Evolutionary conservation across 2,329 filamentous ascomycete species (phyloP), one percentile per base, ranked within the genome.

Genomic region (Alternaria panax): DNA sequence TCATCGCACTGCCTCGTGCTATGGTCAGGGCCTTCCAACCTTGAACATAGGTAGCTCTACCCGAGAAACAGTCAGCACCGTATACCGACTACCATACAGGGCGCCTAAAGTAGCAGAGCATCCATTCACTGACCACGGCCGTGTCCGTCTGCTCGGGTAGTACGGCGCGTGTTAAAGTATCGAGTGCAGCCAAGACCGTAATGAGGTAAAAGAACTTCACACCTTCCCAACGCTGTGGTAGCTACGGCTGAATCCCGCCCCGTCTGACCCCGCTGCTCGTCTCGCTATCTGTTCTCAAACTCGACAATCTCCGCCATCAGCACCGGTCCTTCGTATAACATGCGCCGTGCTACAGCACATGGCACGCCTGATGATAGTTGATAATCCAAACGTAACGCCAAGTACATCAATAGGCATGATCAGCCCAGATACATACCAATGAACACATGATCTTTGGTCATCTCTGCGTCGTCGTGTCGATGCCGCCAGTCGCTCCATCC

Each of bases 191-290:
- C 25, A 24, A 40, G 20, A 14, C 46, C 16, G 25, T 14, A 14
- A 8, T 41, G 36, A 40, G 46, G 45, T 36, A 51, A 50, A 30
- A 48, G 34, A 51, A 34, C 22, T 27, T 41, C 32, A 16, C 36
- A 56, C 53, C 47, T 52, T 52, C 47, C 54, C 54, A 42, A 32
- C 47, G 25, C 47, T 45, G 47, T 51, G 34, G 32, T 52, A 40
- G 47, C 18, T 27, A 51, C 50, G 40, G 54, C 47, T 40, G 24
- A 14, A 40, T 47, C 28, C 45, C 45, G 30, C 45, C 45, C 30
- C 30, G 20, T 24, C 40, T 46, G 48, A 43, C 48, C 54, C 54
- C 45, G 40, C 53, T 40, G 30, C 28, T 43, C n/a, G 32, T 32
- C 27, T 52, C 54, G 38, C 38, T 46, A 56, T 43, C 45, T 45